These are phyloP conservation scores for Saturnispora silvae DNA, from an alignment of 805 yeast species.

Conservation along the genomic window DNA sequence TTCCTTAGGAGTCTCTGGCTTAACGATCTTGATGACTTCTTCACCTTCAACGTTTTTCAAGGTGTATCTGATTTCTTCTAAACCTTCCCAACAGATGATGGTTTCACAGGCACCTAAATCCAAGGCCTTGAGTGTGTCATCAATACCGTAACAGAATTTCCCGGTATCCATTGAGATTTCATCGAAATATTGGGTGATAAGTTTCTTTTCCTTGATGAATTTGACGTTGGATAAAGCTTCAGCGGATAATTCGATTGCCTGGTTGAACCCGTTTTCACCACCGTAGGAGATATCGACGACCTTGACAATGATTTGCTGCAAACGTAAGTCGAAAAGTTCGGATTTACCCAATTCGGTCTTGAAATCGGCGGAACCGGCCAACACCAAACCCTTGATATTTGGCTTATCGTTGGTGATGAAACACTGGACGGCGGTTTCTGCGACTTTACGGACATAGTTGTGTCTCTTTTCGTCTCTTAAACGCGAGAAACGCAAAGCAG, in stretches of 20 bases:
- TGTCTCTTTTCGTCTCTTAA: constrained; percentile 98
- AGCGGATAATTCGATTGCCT: constrained; percentile 95
- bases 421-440: constrained; percentile 96
- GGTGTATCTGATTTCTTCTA: constrained; percentile 74
- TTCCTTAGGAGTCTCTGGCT: constrained; percentile 66
- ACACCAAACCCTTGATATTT: constrained; percentile 84
- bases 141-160: constrained; percentile 94
- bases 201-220: constrained; percentile 96
- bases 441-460: constrained; percentile 95
- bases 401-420: constrained; percentile 93
- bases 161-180: constrained; percentile 97
- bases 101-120: constrained; percentile 95
- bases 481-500: constrained; percentile 98
- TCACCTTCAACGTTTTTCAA: constrained; percentile 76
- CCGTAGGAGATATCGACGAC: constrained; percentile 97
- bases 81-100: constrained; percentile 85
- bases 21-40: constrained; percentile 60
- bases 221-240: constrained; percentile 95
- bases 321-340: constrained; percentile 86
- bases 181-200: constrained; percentile 84
- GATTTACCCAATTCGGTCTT: constrained; percentile 88
- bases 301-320: constrained; percentile 77
- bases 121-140: constrained; percentile 90
- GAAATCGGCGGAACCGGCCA: constrained; percentile 99
- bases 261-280: constrained; percentile 99